Base-by-base conservation (phyloP, 1,139 yeast species). In the Magnusiomyces fungicola region DNA sequence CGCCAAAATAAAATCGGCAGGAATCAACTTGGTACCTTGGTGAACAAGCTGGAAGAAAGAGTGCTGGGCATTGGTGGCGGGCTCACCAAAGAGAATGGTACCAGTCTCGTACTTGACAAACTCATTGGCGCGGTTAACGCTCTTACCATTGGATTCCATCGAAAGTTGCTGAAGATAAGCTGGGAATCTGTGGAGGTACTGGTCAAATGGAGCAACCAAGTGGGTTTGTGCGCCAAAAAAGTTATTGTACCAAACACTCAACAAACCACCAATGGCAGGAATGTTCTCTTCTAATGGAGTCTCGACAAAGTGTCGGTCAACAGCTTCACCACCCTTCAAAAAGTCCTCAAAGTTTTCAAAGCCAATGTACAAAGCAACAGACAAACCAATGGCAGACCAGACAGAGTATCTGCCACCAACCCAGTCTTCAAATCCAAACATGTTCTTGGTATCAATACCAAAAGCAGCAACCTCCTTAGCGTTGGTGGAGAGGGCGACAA, bases 341-440 rank as follows among this genome's bases (percentile, higher is more conserved):
- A 92, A 88, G 55, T 77, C 78, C 55, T 86, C 89, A 66, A 92
- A 92, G 78, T 89, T 87, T 58, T 92, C 97, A 69, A 69, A 92
- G 56, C 98, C 98, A 70, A 92, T 83, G 79, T 85, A 92, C 63
- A 92, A 74, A 62, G 96, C 95, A 56, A 92, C 92, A 33, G 97
- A 87, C 62, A 92, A 80, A 56, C 98, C 98, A 70, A 92, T 92
- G 58, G 98, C 94, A 42, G 96, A 87, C 98, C 98, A 92, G 53
- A 92, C 98, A 24, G 97, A 90, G 81, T 92, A 92, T 72, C 98
- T 84, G 65, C 98, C 98, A 65, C 98, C 98, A 56, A 92, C 98
- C 98, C 98, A 92, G 74, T 75, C 83, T 71, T 89, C 97, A 65
- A 92, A 92, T 54, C 95, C 97, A 72, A 92, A 92, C 98, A 92